Conservation (phyloP, 176 grass and related monocot genomes). For the Musa itinerans region DNA sequence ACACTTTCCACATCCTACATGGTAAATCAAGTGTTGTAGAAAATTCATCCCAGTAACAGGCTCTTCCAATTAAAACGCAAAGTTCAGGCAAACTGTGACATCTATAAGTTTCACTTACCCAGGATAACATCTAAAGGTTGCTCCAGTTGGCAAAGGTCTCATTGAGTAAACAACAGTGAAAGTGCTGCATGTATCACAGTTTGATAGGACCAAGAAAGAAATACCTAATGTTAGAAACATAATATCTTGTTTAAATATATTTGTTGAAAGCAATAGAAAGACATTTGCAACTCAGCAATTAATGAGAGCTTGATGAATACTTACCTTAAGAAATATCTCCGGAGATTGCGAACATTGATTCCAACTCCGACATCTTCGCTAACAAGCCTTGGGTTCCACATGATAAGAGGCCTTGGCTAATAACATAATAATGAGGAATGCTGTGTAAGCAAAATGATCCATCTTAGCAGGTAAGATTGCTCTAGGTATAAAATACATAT, state of each 20-base stretch:
- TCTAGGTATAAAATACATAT: neutral
- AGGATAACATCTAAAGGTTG: constrained; percentile 87
- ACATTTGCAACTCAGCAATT: neutral
- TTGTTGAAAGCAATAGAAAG: no score
- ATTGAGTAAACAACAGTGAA: constrained; percentile 95
- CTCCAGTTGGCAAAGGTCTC: constrained; percentile 79
- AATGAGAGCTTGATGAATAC: constrained; percentile 11
- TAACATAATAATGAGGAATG: constrained; percentile 38
- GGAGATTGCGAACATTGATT: constrained; percentile 84
- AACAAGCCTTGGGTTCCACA: constrained; percentile 97
- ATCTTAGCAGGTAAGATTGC: constrained; percentile 2
- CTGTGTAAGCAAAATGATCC: constrained; percentile 23
- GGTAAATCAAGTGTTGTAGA: neutral
- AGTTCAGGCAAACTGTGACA: neutral
- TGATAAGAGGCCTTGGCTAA: constrained; percentile 84
- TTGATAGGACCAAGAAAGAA: neutral
- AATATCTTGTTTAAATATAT: neutral
- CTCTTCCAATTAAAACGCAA: neutral
- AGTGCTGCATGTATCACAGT: constrained; percentile 42
- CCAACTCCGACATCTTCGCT: constrained; percentile 95
- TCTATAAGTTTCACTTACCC: constrained; percentile 37
- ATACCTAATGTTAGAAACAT: neutral
- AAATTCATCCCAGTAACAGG: neutral
- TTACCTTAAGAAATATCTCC: constrained; percentile 78
- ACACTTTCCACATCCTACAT: constrained; percentile 86